These are phyloP conservation scores for Bruguiera hainesii DNA, from an alignment of 441 rosid genomes.

Conservation along the genomic window DNA sequence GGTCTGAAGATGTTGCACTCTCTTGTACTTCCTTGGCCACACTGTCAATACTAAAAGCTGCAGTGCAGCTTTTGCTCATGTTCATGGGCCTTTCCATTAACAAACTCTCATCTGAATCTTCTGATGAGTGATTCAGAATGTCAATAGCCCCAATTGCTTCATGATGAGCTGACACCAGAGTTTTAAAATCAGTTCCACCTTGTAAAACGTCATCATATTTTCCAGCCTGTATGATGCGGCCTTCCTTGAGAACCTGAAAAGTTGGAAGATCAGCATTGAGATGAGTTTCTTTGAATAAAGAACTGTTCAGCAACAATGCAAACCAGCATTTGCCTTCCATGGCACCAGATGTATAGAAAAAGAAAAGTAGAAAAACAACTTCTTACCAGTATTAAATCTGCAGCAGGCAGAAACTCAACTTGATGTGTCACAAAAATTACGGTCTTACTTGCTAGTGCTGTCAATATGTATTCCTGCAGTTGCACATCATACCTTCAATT, in stretches of 20 bases:
- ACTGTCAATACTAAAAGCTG: constrained; percentile 56
- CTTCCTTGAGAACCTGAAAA: constrained; percentile 93
- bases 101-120: constrained; percentile 77
- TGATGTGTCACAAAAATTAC: constrained; percentile 98
- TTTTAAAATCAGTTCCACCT: constrained; percentile 93
- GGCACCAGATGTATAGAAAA: constrained; percentile 1
- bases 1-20: constrained; percentile 67
- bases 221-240: constrained; percentile 89
- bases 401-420: constrained; percentile 94
- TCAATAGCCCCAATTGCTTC: constrained; percentile 99
- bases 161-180: constrained; percentile 93
- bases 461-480: constrained; percentile 89
- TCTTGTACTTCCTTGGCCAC: constrained; percentile 90
- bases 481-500: constrained; percentile 32
- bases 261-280: constrained; percentile 14
- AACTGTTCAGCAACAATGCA: constrained; percentile 5
- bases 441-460: constrained; percentile 81
- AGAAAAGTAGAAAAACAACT: constrained; percentile 7
- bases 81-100: constrained; percentile 34
- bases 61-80: constrained; percentile 51
- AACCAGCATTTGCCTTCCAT: background rate
- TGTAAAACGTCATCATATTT: constrained; percentile 94
- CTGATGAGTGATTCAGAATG: constrained; percentile 78
- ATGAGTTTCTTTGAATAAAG: background rate
- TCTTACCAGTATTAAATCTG: constrained; percentile 89